Evolutionary conservation across 2,329 filamentous ascomycete species (phyloP).

Genomic region (Sarocladium brachiariae): DNA sequence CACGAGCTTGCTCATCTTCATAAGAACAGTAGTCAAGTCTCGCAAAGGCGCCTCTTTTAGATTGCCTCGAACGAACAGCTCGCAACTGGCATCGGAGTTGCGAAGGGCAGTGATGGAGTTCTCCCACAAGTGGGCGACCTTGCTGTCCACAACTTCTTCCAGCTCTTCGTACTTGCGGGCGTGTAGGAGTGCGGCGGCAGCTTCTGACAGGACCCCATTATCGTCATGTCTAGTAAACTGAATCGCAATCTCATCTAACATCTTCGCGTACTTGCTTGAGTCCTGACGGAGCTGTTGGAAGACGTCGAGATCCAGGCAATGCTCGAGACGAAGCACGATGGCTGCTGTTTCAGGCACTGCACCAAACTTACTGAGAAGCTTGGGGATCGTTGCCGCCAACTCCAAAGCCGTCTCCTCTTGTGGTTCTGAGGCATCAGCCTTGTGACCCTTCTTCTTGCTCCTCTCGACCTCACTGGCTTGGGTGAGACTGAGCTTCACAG

Average conservation of each 20-base stretch:
- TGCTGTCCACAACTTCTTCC: constrained; percentile 75
- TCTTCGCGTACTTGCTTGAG: constrained; percentile 66
- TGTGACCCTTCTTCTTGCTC: constrained; percentile 49
- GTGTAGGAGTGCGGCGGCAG: constrained; percentile 73
- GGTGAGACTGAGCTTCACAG: constrained; percentile 67
- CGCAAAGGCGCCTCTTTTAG: constrained; percentile 58
- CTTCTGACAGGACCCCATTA: constrained; percentile 76
- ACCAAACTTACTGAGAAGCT: constrained; percentile 85
- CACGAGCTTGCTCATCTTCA: constrained; percentile 74
- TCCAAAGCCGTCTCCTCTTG: constrained; percentile 74
- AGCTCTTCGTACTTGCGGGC: constrained; percentile 83
- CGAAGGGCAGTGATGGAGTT: constrained; percentile 68
- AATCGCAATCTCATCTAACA: constrained; percentile 86
- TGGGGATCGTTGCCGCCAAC: constrained; percentile 73
- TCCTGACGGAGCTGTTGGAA: constrained; percentile 88
- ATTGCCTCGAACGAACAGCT: constrained; percentile 65
- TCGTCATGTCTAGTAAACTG: constrained; percentile 93
- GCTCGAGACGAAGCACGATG: constrained; percentile 77
- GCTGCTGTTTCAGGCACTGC: constrained; percentile 82
- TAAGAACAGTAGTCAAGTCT: constrained; percentile 65
- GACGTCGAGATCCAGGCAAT: constrained; percentile 76
- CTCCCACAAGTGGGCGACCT: constrained; percentile 80
- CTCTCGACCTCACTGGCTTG: constrained; percentile 60
- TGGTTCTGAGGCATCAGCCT: constrained; percentile 59
- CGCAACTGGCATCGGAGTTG: constrained; percentile 61